A percentile compares a stretch with the other conserved stretches of the same genome.
Evolutionary conservation across 2,329 filamentous ascomycete species (phyloP).

Genomic region (Fusarium illudens): DNA sequence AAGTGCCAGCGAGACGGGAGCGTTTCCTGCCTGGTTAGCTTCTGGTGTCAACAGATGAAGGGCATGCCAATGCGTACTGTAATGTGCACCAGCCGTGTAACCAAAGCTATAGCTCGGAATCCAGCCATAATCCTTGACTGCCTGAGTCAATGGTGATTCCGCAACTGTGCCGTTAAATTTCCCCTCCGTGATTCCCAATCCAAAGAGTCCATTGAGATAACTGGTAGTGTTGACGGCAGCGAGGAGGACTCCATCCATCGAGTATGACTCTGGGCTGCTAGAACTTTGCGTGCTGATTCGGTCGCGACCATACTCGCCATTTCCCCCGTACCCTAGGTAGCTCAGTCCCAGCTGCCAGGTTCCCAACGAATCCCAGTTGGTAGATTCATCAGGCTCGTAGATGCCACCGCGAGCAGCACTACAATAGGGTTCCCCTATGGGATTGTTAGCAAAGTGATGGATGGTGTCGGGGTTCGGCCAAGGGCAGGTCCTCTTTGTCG

Average conservation of each 20-base stretch:
- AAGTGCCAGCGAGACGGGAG: conserved; percentile 68
- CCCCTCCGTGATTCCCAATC: conserved; percentile 63
- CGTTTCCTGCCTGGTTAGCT: conserved; percentile 43
- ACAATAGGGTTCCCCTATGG: conserved; percentile 61
- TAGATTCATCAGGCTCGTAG: conserved; percentile 63
- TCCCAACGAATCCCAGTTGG: conserved; percentile 66
- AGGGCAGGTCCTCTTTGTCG: background rate
- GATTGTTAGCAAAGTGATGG: conserved; percentile 24
- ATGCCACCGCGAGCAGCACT: conserved; percentile 64
- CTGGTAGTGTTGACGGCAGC: conserved; percentile 64
- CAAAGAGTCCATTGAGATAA: conserved; percentile 64
- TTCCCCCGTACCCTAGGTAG: conserved; percentile 65
- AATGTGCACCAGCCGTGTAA: conserved; percentile 79
- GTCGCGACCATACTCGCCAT: conserved; percentile 71
- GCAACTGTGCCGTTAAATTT: conserved; percentile 60
- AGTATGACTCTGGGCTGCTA: conserved; percentile 48
- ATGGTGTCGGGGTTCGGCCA: background rate
- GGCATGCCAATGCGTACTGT: conserved; percentile 59
- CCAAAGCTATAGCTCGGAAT: conserved; percentile 79
- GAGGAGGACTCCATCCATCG: conserved; percentile 57
- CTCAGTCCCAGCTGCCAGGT: conserved; percentile 67
- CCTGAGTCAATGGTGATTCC: conserved; percentile 61
- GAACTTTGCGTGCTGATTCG: conserved; percentile 53
- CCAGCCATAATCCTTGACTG: conserved; percentile 65
- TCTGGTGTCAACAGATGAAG: background rate